Conservation (phyloP, 441 rosid genomes). For the Capsella rubella region DNA sequence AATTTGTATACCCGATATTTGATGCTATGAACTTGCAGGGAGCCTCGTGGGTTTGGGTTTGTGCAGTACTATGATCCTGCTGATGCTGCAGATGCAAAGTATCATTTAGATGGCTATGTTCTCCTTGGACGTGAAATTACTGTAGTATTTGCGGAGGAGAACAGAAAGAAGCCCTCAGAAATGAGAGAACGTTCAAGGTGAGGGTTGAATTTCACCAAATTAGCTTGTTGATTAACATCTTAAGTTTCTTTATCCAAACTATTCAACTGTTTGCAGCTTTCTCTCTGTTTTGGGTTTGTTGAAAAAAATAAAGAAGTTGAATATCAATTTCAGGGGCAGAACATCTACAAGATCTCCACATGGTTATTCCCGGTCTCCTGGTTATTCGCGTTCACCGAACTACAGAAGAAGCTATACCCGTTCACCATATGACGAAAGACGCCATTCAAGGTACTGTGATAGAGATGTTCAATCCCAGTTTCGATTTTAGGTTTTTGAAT, state of each 20-base stretch:
- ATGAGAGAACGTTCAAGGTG: slow-evolving; percentile 77
- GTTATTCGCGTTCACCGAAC: slow-evolving; percentile 52
- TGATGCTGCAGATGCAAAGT: slow-evolving; percentile 78
- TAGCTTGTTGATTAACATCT: not conserved
- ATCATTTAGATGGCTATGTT: slow-evolving; percentile 69
- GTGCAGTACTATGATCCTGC: slow-evolving; percentile 69
- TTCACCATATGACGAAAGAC: slow-evolving; percentile 61
- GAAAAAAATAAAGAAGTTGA: slow-evolving; percentile 9
- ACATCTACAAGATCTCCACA: slow-evolving; percentile 36
- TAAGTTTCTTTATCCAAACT: not conserved
- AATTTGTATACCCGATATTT: slow-evolving; percentile 34
- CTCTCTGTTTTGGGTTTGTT: not conserved
- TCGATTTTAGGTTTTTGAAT: not conserved
- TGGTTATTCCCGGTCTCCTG: slow-evolving; percentile 35
- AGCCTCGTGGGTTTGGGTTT: slow-evolving; percentile 86
- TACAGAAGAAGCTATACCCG: slow-evolving; percentile 57
- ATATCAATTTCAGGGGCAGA: slow-evolving; percentile 37
- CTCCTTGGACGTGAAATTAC: slow-evolving; percentile 70
- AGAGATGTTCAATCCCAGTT: slow-evolving; percentile 49
- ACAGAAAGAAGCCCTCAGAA: slow-evolving; percentile 73
- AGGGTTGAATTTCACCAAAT: slow-evolving; percentile 1
- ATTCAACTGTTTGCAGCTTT: not conserved
- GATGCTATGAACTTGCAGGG: slow-evolving; percentile 55
- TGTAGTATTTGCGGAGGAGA: slow-evolving; percentile 74
- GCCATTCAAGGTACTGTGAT: slow-evolving; percentile 52